These are phyloP conservation scores for Monosporozyma servazzii DNA, from an alignment of 805 yeast genomes.

Conservation along the genomic window DNA sequence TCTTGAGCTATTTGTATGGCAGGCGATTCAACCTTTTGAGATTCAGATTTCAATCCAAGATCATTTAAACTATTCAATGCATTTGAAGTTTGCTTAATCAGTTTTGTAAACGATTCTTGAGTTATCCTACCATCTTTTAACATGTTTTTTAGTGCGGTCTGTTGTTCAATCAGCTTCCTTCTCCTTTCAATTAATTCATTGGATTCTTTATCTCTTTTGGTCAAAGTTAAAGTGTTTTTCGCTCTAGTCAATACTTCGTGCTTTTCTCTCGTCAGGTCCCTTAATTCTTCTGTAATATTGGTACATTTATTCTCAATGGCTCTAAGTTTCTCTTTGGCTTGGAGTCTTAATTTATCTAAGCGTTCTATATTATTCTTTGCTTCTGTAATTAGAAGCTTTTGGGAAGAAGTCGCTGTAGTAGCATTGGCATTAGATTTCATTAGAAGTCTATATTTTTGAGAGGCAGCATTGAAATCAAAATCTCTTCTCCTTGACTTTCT, in stretches of 20 bases:
- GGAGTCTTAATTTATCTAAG: neutral
- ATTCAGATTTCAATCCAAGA: neutral
- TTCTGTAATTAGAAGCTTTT: conserved; percentile 12
- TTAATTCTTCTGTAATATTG: conserved; percentile 6
- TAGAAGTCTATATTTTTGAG: conserved; percentile 2
- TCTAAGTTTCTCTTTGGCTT: conserved; percentile 15
- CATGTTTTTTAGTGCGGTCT: conserved; percentile 10
- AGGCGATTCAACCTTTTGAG: conserved; percentile 3
- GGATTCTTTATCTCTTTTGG: conserved; percentile 11
- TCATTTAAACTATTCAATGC: conserved; percentile 10
- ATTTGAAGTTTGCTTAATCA: conserved; percentile 9
- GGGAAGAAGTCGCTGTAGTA: conserved; percentile 8
- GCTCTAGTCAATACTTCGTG: conserved; percentile 13
- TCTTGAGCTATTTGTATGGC: neutral
- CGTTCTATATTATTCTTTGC: conserved; percentile 6
- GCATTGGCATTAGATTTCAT: conserved; percentile 6
- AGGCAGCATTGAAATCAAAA: conserved; percentile 11
- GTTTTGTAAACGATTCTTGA: conserved; percentile 4
- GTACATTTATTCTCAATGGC: conserved; percentile 10
- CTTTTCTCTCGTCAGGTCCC: conserved; percentile 9
- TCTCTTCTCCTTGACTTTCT: conserved; percentile 21
- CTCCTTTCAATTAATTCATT: conserved; percentile 12
- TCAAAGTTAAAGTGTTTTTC: conserved; percentile 12
- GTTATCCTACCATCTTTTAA: conserved; percentile 11
- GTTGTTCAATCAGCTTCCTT: conserved; percentile 12